phyloP scores from a whole-genome alignment of 2,329 filamentous ascomycete species.

The Talaromyces piceae region DNA sequence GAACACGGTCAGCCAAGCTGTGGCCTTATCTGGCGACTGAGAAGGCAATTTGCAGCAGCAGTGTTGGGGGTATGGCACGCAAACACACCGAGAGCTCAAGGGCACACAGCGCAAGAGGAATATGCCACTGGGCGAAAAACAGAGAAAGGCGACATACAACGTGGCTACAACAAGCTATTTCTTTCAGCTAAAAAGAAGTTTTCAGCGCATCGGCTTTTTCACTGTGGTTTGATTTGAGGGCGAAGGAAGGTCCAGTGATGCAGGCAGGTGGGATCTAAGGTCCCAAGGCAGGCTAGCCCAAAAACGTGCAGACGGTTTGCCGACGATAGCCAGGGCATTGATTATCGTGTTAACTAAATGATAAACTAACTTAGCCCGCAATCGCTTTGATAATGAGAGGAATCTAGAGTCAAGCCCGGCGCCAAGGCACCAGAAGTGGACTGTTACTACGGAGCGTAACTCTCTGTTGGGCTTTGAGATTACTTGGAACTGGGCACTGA shows the following conservation, averaged over 20 bases:
- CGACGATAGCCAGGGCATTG: neutral
- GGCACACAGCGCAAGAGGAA: neutral
- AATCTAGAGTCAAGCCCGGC: neutral
- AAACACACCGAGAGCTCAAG: neutral
- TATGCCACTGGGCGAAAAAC: neutral
- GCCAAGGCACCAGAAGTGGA: neutral
- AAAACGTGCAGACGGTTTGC: neutral
- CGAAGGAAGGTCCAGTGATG: slow-evolving; percentile 4
- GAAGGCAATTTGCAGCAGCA: too few species aligned
- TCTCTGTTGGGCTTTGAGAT: too few species aligned
- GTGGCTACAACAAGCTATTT: neutral
- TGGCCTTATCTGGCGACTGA: neutral
- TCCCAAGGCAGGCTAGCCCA: slow-evolving; percentile 8
- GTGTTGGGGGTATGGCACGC: too few species aligned
- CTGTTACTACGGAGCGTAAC: too few species aligned
- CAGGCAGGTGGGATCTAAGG: slow-evolving; percentile 7
- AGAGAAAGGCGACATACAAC: neutral
- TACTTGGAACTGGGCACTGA: neutral
- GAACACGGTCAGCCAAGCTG: neutral
- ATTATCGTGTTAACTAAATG: too few species aligned
- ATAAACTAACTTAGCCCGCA: neutral
- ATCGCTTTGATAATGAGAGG: too few species aligned
- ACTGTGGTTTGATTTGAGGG: neutral
- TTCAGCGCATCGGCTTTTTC: slow-evolving; percentile 5
- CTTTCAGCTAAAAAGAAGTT: slow-evolving; percentile 3